Base-by-base conservation (phyloP, 2,329 filamentous ascomycete genomes). In the Didymellaceae sp. region DNA sequence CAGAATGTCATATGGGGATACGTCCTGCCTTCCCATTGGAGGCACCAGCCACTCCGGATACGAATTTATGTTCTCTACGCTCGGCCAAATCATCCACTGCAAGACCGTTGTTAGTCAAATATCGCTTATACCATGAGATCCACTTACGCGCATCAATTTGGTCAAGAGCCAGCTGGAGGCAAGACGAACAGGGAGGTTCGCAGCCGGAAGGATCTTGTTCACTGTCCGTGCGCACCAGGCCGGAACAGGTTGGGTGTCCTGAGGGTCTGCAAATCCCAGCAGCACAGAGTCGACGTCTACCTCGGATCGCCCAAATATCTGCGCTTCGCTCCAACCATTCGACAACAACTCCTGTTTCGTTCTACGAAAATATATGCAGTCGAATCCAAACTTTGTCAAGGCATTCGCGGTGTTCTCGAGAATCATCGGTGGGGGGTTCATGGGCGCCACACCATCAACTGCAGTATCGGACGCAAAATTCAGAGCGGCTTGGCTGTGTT, bases 61-160 rank as follows among this genome's bases (percentile, higher is more conserved):
- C 4, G 59, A 47, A 32, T 70, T 70, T 62, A 71, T 63, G 33
- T 68, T 70, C 30, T 71, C 67, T 6, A 70, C 65, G 50, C 57
- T 68, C n/a, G 69, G 69, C 69, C 69, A 72, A 9, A 72, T 69
- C 40, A 71, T 59, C 59, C 62, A 72, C 68, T 72, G 41, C 14
- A 4, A 17, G n/a, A n/a, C n/a, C n/a, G n/a, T 11, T 3, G 33
- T 66, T 45, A 66, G 60, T 32, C 18, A 17, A 13, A 11, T 20
- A 13, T 30, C 16, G n/a, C 14, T 17, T 11, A 6, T 25, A 17
- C 17, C 6, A 8, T 20, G 11, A 16, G n/a, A 16, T 32, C 7
- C 13, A 68, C 69, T 43, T 64, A 69, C 69, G 45, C 66, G 62
- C 65, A 71, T 69, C 63, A 71, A 60, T 34, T 71, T 71, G 31